These are phyloP conservation scores for Vigna trinervia DNA, from an alignment of 306 rosid species.

Conservation along the genomic window DNA sequence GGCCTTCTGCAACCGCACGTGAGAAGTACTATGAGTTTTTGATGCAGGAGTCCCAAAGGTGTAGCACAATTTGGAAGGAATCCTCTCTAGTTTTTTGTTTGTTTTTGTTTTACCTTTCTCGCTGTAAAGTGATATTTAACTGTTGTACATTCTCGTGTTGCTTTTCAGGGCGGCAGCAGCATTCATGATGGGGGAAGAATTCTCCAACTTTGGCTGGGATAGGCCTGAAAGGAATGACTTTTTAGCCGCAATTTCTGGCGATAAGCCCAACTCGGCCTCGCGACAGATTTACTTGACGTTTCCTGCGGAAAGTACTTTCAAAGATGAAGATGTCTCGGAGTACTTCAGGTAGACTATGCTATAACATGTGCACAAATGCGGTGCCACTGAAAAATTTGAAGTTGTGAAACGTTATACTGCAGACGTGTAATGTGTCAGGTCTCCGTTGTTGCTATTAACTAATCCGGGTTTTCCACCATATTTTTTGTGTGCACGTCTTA, in stretches of 20 bases:
- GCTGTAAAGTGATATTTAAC: conserved; percentile 18
- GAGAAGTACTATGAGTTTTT: conserved; percentile 73
- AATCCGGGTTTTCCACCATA: conserved; percentile 19
- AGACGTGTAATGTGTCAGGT: conserved; percentile 1
- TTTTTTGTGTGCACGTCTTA: conserved; percentile 4
- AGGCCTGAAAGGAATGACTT: conserved; percentile 83
- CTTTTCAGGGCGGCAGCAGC: conserved; percentile 64
- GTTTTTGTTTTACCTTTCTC: background rate
- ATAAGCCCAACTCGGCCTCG: conserved; percentile 81
- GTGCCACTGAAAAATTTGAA: conserved; percentile 22
- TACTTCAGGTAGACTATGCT: conserved; percentile 75
- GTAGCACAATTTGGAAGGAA: background rate
- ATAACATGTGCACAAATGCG: conserved; percentile 19
- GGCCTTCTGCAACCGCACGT: conserved; percentile 64
- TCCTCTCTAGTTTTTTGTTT: background rate
- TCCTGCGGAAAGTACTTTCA: conserved; percentile 97
- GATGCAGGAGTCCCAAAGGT: conserved; percentile 77
- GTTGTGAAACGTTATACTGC: conserved; percentile 3
- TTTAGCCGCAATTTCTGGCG: conserved; percentile 64
- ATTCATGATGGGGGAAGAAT: conserved; percentile 80
- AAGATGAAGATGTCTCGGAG: conserved; percentile 95
- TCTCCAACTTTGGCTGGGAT: conserved; percentile 64
- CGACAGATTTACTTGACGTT: conserved; percentile 95
- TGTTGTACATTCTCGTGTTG: conserved; percentile 30
- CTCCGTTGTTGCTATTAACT: conserved; percentile 27